Evolutionary conservation across 495 filamentous ascomycete species (phyloP).

Genomic region (Neurospora sp.): DNA sequence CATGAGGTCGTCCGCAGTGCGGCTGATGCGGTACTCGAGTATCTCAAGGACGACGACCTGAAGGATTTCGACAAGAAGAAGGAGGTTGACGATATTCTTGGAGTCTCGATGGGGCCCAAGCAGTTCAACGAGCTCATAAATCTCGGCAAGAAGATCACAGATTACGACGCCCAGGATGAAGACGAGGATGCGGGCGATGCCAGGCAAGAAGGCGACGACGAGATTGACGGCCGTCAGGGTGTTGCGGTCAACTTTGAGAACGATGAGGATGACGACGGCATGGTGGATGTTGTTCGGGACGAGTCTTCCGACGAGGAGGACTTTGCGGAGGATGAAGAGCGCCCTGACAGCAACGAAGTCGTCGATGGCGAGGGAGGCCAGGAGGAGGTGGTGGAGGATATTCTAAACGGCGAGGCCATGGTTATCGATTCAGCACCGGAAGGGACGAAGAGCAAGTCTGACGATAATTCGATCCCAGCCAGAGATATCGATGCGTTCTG

Average conservation of each 20-base stretch:
- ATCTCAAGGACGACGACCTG: conserved; percentile 86
- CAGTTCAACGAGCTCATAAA: conserved; percentile 97
- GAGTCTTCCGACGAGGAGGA: conserved; percentile 74
- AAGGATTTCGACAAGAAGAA: conserved; percentile 99
- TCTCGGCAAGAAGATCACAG: conserved; percentile 96
- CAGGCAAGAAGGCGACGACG: conserved; percentile 60
- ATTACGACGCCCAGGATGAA: conserved; percentile 95
- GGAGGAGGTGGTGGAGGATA: conserved; percentile 35
- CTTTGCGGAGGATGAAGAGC: conserved; percentile 56
- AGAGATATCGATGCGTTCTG: conserved; percentile 95
- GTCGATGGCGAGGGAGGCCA: conserved; percentile 43
- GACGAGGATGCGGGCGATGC: conserved; percentile 78
- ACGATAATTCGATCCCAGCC: conserved; percentile 57
- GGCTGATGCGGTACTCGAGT: conserved; percentile 86
- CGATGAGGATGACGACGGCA: conserved; percentile 78
- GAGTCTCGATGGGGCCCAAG: conserved; percentile 70
- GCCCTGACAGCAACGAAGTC: conserved; percentile 45
- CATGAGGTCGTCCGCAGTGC: conserved; percentile 88
- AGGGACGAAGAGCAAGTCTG: conserved; percentile 25
- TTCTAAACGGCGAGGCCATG: conserved; percentile 52
- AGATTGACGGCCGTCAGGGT: conserved; percentile 88
- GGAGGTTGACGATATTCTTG: conserved; percentile 88
- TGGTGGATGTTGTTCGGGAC: conserved; percentile 72
- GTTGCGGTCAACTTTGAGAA: conserved; percentile 96
- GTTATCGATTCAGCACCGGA: conserved; percentile 58